Evolutionary conservation across 495 filamentous ascomycete genomes (phyloP).

Genomic region (Penicillium desertorum): DNA sequence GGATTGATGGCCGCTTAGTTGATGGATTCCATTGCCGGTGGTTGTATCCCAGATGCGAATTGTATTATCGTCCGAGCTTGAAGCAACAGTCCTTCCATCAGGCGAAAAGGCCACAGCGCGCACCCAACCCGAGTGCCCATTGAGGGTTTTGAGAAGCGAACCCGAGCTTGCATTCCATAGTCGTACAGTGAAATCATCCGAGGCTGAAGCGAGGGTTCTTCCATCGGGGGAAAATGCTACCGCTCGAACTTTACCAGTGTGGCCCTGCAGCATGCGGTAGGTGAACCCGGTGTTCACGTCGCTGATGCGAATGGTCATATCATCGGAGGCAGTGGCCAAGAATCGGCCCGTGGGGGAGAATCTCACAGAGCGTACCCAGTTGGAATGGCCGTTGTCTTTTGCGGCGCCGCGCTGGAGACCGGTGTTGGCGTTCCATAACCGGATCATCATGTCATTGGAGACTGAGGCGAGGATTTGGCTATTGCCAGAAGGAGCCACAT

Average conservation of each 20-base stretch:
- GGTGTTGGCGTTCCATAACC: constrained; percentile 12
- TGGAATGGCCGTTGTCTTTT: constrained; percentile 11
- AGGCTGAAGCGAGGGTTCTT: constrained; percentile 7
- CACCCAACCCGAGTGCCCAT: constrained; percentile 18
- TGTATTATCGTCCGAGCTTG: constrained; percentile 16
- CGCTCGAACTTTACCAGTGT: constrained; percentile 13
- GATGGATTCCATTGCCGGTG: constrained; percentile 8
- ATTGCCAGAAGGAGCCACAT: constrained; percentile 5
- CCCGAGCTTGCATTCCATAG: constrained; percentile 8
- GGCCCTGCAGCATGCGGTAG: constrained; percentile 12
- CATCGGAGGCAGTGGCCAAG: constrained; percentile 12
- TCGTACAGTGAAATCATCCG: constrained; percentile 10
- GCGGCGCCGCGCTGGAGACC: constrained; percentile 8
- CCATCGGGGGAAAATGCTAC: constrained; percentile 13
- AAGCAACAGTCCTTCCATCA: constrained; percentile 20
- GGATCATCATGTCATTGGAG: constrained; percentile 14
- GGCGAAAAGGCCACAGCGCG: constrained; percentile 19
- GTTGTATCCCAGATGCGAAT: constrained; percentile 22
- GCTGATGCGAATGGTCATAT: constrained; percentile 13
- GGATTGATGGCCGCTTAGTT: not conserved
- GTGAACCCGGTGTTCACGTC: constrained; percentile 13
- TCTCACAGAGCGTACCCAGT: constrained; percentile 10
- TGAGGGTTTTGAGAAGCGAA: constrained; percentile 3
- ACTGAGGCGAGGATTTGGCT: constrained; percentile 12
- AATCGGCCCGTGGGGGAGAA: constrained; percentile 11